phyloP scores from a whole-genome alignment of 2,329 filamentous ascomycete genomes.

The Fusarium sp. region DNA sequence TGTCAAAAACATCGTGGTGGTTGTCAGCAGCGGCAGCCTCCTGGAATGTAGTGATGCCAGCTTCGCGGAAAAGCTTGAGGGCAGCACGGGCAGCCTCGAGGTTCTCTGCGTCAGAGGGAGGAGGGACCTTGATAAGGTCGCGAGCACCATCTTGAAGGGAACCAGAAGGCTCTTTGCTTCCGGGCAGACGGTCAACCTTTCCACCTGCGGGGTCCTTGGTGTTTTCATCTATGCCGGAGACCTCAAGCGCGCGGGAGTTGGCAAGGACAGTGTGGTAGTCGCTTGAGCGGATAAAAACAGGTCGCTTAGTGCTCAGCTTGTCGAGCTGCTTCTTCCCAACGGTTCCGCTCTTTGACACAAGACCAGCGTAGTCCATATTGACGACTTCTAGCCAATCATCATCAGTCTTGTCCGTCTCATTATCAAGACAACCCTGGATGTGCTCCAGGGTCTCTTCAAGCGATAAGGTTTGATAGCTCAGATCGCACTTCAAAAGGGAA shows the following conservation, averaged over 20 bases:
- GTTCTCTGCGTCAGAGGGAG: conserved; percentile 35
- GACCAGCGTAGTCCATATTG: conserved; percentile 42
- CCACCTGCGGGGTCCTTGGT: conserved; percentile 39
- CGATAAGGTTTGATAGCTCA: conserved; percentile 43
- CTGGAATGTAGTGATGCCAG: conserved; percentile 45
- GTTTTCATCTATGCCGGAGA: conserved; percentile 37
- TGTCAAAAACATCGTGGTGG: conserved; percentile 29
- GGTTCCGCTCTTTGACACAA: conserved; percentile 32
- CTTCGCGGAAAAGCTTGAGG: conserved; percentile 43
- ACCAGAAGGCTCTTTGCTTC: conserved; percentile 43
- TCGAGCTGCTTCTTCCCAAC: conserved; percentile 40
- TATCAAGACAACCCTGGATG: conserved; percentile 41
- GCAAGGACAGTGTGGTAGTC: conserved; percentile 41
- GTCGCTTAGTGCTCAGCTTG: conserved; percentile 37
- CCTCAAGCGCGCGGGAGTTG: conserved; percentile 41
- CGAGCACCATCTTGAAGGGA: conserved; percentile 41
- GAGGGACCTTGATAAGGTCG: conserved; percentile 33
- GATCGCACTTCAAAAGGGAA: conserved; percentile 43
- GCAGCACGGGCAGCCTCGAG: conserved; percentile 38
- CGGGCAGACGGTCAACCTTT: conserved; percentile 41
- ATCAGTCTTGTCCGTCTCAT: conserved; percentile 36
- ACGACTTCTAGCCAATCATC: conserved; percentile 45
- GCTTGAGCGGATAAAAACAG: conserved; percentile 40
- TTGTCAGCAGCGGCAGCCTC: conserved; percentile 35
- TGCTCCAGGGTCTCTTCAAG: conserved; percentile 34